Evolutionary conservation across 2,329 filamentous ascomycete species (phyloP), one percentile per base, ranked within the genome.

Genomic region (Pseudocercospora crystallina): DNA sequence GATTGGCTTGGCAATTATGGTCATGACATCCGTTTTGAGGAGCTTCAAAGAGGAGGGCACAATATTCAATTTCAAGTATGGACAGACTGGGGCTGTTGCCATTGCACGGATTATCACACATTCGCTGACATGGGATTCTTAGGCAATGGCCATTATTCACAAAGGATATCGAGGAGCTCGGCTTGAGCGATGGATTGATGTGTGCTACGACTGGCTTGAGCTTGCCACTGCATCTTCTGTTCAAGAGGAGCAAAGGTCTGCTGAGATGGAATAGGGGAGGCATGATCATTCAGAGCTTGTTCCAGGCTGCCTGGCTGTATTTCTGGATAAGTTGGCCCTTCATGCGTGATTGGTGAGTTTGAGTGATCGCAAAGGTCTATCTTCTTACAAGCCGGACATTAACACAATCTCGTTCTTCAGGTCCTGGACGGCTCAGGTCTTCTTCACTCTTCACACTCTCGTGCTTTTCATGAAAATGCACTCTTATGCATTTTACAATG

Each of bases 381-480:
- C 7, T 7, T 4, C 20, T 26, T 26, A 7, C 3, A 7, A 26
- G 20, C 4, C 20, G 7, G 20, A 7, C 7, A 26, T 26, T 26
- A 7, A 26, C 20, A 26, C 20, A 26, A 26, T 7, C 7, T 26
- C 7, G 20, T 26, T 26, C 20, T 26, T 7, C 20, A 26, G 20
- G 20, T 89, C 90, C 2, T 99, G 94, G 94, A 99, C 94, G 0
- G 86, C 92, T 2, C 94, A 97, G 67, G 94, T 99, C 34, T 99
- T 95, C 70, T 82, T 99, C 61, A 86, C 91, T 9, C 77, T 99
- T 31, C 94, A 99, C 71, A 86, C 90, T 37, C 83, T 99, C 72
- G 86, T 89, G 7, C 79, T 99, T 14, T 83, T 96, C 43, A 99
- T 99, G 94, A 99, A 99, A 77, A 94, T 97, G 84, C 94, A 99